Conservation (phyloP, 305 asterid genomes). For the Euphrasia arctica region DNA sequence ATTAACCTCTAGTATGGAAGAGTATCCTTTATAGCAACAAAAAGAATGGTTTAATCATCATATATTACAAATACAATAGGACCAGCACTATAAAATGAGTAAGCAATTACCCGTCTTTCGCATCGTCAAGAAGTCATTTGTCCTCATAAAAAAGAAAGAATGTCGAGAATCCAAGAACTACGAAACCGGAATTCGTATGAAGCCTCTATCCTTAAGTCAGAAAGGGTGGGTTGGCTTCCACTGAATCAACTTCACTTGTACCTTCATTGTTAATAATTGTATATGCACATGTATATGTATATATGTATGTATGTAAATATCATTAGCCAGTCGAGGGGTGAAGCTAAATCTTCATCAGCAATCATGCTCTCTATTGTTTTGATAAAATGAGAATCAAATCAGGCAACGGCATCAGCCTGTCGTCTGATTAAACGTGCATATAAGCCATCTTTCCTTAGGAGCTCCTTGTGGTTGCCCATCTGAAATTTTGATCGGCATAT, state of each 20-base stretch:
- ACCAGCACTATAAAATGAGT: too few species aligned
- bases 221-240: background rate
- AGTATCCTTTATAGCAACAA: too few species aligned
- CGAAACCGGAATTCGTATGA: background rate
- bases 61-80: too few species aligned
- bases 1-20: too few species aligned
- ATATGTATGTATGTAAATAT: background rate
- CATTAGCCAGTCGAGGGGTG: background rate
- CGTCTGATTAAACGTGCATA: constrained; percentile 77
- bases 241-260: background rate
- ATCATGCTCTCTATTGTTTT: background rate
- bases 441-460: constrained; percentile 59
- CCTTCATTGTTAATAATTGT: background rate
- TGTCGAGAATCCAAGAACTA: background rate
- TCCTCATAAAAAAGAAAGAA: too few species aligned
- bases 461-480: constrained; percentile 83
- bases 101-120: too few species aligned
- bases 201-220: background rate
- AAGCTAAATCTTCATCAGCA: background rate
- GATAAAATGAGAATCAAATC: background rate
- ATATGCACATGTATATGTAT: background rate
- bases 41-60: too few species aligned
- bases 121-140: too few species aligned
- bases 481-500: constrained; percentile 24
- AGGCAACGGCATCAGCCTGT: constrained; percentile 82